phyloP scores from a whole-genome alignment of 345 rosid species.

The Citrus sinensis region DNA sequence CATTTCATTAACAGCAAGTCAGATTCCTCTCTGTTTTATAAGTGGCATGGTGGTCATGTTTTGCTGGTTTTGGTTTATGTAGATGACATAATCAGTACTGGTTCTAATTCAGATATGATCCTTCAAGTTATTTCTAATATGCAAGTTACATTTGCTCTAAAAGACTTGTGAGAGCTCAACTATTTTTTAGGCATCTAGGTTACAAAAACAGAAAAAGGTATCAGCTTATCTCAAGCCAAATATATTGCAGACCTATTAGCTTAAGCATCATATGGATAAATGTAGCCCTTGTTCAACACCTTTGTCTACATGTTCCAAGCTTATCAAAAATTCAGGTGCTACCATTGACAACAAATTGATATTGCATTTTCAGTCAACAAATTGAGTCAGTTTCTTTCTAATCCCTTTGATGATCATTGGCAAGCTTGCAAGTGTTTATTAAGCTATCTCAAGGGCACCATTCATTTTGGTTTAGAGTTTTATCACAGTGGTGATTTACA shows the following conservation, averaged over 20 bases:
- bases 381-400: too few species aligned
- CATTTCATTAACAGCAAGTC: not conserved
- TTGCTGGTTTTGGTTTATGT: not conserved
- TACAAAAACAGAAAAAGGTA: not conserved
- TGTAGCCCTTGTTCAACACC: not conserved
- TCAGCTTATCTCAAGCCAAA: not conserved
- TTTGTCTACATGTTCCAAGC: fast-evolving
- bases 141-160: too few species aligned
- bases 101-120: not conserved
- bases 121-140: too few species aligned
- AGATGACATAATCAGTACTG: not conserved
- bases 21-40: not conserved
- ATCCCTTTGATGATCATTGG: not conserved
- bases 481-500: too few species aligned
- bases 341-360: not conserved
- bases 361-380: too few species aligned
- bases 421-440: not conserved
- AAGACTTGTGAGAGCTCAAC: not conserved
- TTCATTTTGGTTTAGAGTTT: too few species aligned
- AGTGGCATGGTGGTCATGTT: not conserved
- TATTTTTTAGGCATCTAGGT: not conserved
- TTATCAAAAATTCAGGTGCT: too few species aligned
- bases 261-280: not conserved
- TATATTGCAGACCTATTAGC: not conserved
- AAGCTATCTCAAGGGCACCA: too few species aligned